Base-by-base conservation (phyloP, 2,329 filamentous ascomycete species). In the Beauveria sp. region DNA sequence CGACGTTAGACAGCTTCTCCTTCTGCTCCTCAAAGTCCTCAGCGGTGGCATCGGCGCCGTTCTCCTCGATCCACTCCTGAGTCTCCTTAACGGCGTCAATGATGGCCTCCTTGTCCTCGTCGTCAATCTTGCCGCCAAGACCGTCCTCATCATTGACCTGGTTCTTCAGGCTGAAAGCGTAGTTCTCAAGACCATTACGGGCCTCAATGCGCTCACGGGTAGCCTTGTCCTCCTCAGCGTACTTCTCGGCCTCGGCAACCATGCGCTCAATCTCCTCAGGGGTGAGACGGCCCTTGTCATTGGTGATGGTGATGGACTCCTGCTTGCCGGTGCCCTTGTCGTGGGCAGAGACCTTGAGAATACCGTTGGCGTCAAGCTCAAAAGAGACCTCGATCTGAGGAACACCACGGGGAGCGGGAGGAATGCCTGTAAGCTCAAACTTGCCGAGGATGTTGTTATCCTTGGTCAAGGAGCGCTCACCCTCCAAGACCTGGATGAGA, bases 1-100 rank as follows among this genome's bases (percentile, higher is more conserved):
- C 94, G 66, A 97, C 90, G 76, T 90, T 89, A 70, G 90, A 96
- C 68, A 99, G 85, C 85, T 97, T 97, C 89, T 99, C 93, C 84
- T 96, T 96, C 84, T 97, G 93, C 86, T 99, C 94, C 79, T 97
- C 92, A 71, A 97, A 97, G 82, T 97, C 94, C 81, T 97, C 93
- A 63, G 91, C 83, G 68, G 82, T 85, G 66, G 94, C 94, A 57
- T 89, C 88, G 67, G 88, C 86, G 67, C 85, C 90, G 79, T 97
- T 96, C 85, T 96, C 91, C 70, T 97, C 92, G 63, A 99, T 88
- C 94, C 94, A 99, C 76, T 97, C 92, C 70, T 88, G 88, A 66
- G 91, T 82, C 82, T 99, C 94, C 89, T 97, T 97, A 80, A 99
- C 87, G 66, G 94, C 94, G 67, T 97, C 92, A 66, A 96, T 80